Base-by-base conservation (phyloP, 495 filamentous ascomycete genomes). In the Oidiodendron maius region DNA sequence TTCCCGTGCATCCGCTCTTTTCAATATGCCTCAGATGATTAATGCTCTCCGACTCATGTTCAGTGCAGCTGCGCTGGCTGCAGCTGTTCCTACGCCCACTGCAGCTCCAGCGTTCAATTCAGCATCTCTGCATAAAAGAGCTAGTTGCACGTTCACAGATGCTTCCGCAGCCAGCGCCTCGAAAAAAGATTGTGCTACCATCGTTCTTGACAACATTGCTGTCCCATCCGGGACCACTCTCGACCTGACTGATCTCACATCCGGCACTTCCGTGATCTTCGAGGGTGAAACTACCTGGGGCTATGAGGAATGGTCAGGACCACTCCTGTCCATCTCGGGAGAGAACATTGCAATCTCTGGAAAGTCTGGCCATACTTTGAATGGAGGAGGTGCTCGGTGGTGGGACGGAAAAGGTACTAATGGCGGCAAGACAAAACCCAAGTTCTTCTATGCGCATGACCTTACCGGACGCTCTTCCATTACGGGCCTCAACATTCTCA, bases 381-480 rank as follows among this genome's bases (percentile, higher is more conserved):
- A 79, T 45, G 70, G 70, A 21, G 63, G 67, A 38, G 76, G 75
- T 6, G 63, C 65, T 0, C 46, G 49, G 13, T 78, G 70, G 68
- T 79, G 75, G 75, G 75, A 79, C 53, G 70, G 71, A 3, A 9
- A 71, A 23, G 75, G 75, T 13, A 51, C 63, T 26, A 73, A 72
- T 47, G 76, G 76, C 11, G 72, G 75, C 8, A 72, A 68, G 59
- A 72, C 56, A 13, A 80, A 79, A 61, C 66, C 68, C 52, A 77
- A 76, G 60, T 77, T 78, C 62, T 79, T 78, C 63, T 60, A 60
- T 41, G 74, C 67, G 13, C 71, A 75, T 48, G 53, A 36, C 10
- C 52, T 78, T 23, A 71, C 62, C 34, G 66, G 68, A 13, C 64
- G 82, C 15, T 49, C 50, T 9, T 74, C 68, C 30, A 82, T 84